These are phyloP conservation scores for Acacia crassicarpa DNA, from an alignment of 306 rosid species.

Conservation along the genomic window DNA sequence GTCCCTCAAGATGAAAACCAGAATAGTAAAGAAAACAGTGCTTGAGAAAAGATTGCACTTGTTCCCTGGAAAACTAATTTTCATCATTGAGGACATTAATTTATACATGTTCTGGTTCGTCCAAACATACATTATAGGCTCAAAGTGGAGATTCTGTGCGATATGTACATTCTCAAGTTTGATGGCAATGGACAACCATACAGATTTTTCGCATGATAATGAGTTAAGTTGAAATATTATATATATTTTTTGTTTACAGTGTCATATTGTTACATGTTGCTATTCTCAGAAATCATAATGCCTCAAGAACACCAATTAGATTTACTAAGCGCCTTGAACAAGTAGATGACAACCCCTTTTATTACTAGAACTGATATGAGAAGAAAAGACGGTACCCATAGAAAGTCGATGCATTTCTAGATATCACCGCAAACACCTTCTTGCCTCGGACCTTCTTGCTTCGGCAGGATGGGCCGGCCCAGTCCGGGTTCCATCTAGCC, in stretches of 20 bases:
- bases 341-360: not conserved
- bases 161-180: slow-evolving; percentile 27
- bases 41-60: slow-evolving; percentile 25
- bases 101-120: slow-evolving; percentile 37
- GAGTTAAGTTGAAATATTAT: slow-evolving; percentile 10
- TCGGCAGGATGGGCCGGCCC: not conserved
- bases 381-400: not conserved
- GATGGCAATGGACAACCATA: slow-evolving; percentile 33
- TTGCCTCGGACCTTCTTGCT: not conserved
- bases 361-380: not conserved
- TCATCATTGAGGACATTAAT: slow-evolving; percentile 46
- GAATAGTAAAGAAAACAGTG: slow-evolving; percentile 37
- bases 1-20: slow-evolving; percentile 41
- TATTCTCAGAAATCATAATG: not conserved
- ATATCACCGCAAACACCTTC: not conserved
- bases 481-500: not conserved
- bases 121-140: slow-evolving; percentile 40
- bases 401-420: no score
- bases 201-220: slow-evolving; percentile 26
- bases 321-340: not conserved
- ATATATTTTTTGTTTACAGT: not conserved
- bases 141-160: slow-evolving; percentile 42
- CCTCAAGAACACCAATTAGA: not conserved
- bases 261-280: not conserved
- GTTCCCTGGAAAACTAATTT: slow-evolving; percentile 30